Conservation (phyloP, 2,329 filamentous ascomycete genomes). For the Didymosphaeria variabile region DNA sequence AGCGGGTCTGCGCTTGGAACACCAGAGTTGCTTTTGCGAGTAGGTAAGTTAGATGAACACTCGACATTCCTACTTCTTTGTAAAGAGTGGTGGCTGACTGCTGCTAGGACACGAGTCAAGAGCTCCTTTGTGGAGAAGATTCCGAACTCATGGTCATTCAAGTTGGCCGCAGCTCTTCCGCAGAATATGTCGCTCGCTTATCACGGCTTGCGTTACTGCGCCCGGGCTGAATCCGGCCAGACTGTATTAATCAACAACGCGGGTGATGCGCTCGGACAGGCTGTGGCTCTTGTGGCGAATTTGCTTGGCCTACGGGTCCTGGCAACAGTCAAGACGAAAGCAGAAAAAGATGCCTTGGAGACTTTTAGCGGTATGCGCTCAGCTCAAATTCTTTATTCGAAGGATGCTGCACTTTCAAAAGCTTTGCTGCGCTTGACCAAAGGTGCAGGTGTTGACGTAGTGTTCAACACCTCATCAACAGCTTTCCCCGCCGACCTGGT, state of each 20-base stretch:
- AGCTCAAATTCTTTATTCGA: not conserved
- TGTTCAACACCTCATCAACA: not conserved
- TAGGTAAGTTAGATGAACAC: no score
- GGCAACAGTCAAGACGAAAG: not conserved
- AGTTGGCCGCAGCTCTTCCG: not conserved
- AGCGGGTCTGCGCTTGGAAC: not conserved
- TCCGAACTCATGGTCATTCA: not conserved
- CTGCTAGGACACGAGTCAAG: not conserved
- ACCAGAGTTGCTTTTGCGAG: not conserved
- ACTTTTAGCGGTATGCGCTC: not conserved
- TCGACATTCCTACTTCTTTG: no score
- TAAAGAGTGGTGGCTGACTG: no score
- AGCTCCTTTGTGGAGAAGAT: not conserved
- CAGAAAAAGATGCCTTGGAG: not conserved
- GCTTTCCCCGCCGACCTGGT: not conserved
- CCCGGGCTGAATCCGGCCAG: not conserved
- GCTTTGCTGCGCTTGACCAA: not conserved
- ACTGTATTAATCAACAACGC: not conserved
- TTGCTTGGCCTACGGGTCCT: not conserved
- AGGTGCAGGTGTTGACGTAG: not conserved
- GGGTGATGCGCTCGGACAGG: not conserved
- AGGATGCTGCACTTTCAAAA: not conserved
- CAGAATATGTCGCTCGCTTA: not conserved
- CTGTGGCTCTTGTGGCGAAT: not conserved
- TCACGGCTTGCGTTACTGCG: not conserved